Evolutionary conservation across 306 rosid genomes (phyloP).

Genomic region (Castanea crenata): DNA sequence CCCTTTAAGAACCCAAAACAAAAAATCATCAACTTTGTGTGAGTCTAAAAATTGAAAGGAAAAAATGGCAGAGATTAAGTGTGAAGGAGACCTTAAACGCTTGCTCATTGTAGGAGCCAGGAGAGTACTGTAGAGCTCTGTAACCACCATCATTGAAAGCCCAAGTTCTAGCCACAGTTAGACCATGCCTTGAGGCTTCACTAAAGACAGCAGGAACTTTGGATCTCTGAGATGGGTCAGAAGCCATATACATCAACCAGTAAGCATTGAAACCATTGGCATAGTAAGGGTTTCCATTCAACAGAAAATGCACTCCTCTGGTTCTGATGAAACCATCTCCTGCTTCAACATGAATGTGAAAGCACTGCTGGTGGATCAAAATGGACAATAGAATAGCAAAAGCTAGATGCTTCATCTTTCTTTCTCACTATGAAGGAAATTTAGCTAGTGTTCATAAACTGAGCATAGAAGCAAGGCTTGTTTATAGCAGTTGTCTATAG

Average conservation of each 20-base stretch:
- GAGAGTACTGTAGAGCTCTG: constrained; percentile 74
- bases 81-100: constrained; percentile 56
- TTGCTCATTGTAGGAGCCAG: constrained; percentile 87
- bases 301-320: constrained; percentile 61
- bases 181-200: constrained; percentile 75
- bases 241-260: constrained; percentile 85
- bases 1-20: constrained; percentile 53
- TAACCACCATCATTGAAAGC: constrained; percentile 94
- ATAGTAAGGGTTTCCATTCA: constrained; percentile 73
- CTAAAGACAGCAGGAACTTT: constrained; percentile 64
- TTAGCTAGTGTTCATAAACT: constrained; percentile 19
- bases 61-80: neutral
- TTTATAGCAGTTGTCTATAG: constrained; percentile 10
- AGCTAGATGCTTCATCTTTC: constrained; percentile 56
- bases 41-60: neutral
- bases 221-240: constrained; percentile 82
- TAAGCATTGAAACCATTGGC: constrained; percentile 94
- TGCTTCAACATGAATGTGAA: constrained; percentile 46
- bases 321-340: constrained; percentile 69
- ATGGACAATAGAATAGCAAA: constrained; percentile 40
- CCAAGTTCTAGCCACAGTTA: constrained; percentile 91
- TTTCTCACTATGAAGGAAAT: neutral
- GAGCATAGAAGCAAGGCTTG: constrained; percentile 15
- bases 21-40: neutral
- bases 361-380: constrained; percentile 40